Conservation (phyloP, 331 rosid genomes). For the Malus hybrid region DNA sequence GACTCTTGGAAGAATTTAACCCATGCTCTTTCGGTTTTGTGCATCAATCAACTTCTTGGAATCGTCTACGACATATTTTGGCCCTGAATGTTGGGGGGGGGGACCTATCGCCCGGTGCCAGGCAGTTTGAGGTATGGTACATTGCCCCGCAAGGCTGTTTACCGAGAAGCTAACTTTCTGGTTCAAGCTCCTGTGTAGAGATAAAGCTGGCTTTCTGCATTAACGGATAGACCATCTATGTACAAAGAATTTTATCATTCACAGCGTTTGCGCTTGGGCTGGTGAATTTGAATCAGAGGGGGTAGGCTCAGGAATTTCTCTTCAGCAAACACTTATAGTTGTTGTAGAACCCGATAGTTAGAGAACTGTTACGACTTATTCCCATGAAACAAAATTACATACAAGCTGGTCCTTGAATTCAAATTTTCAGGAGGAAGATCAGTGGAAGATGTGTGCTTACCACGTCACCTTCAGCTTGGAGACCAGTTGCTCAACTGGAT, state of each 20-base stretch:
- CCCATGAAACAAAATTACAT: constrained; percentile 37
- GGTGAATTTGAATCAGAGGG: constrained; percentile 26
- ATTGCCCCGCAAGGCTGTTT: constrained; percentile 92
- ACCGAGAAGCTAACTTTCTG: constrained; percentile 93
- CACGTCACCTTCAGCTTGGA: constrained; percentile 60
- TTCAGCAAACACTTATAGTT: constrained; percentile 81
- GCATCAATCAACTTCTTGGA: constrained; percentile 95
- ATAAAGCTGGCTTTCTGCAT: constrained; percentile 78
- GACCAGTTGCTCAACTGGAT: constrained; percentile 46
- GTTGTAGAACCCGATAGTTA: constrained; percentile 56
- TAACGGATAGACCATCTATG: constrained; percentile 88
- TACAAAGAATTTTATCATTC: constrained; percentile 90
- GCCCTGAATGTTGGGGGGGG: constrained; percentile 60
- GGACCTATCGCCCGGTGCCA: constrained; percentile 33
- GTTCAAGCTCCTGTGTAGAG: constrained; percentile 94
- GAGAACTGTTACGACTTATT: constrained; percentile 17
- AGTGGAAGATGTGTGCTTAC: constrained; percentile 72
- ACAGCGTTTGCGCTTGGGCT: constrained; percentile 54
- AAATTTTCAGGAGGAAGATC: constrained; percentile 61
- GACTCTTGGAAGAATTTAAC: constrained; percentile 88
- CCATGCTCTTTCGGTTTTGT: constrained; percentile 82
- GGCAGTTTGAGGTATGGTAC: constrained; percentile 80
- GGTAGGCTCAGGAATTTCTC: constrained; percentile 43
- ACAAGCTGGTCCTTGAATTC: constrained; percentile 88
- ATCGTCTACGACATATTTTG: constrained; percentile 67